Evolutionary conservation across 208 protist species (phyloP), one percentile per base, ranked within the genome.

Genomic region (Leishmania turanica): DNA sequence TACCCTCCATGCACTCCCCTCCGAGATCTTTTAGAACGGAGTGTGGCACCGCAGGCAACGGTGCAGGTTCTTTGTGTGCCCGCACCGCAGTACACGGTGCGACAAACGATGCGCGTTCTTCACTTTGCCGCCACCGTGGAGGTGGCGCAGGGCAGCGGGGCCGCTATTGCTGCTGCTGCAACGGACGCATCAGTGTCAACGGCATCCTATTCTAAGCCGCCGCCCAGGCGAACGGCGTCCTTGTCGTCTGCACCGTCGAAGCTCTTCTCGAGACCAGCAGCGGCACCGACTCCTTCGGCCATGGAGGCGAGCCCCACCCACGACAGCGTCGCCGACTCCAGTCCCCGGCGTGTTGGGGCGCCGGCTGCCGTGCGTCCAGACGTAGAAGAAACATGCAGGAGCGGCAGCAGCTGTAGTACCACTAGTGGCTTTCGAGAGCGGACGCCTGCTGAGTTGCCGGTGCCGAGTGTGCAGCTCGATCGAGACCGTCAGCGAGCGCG

Each of bases 31-130:
- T 54, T 95, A 70, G 49, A 87, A 56, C 49, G 77, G 24, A 86
- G 79, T 60, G 85, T 91, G n/a, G 62, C 77, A 4, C 79, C 87
- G 9, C 66, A 72, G 73, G 86, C 88, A 13, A 85, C 86, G 37
- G 85, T 92, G 81, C 91, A 93, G 69, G 79, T 95, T 54, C 88
- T 96, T 3, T 79, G 82, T 37, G 74, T 93, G 56, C 93, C 91
- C 1, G 86, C 91, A 9, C 89, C 90, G 2, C 49, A 51, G 9
- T 66, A 68, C 42, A 83, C 87, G 9, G 76, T 74, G 21, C 88
- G 83, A 24, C 79, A 93, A 74, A 88, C 89, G 0, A 87, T 94
- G 82, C 91, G 93, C 0, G 79, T 97, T 6, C 75, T 97, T 54
- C 89, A 92, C 45, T 94, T 94, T 66, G 84, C 85, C 54, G 80